Percentiles rank a stretch among this genome's conserved stretches.
These are phyloP conservation scores for Colletotrichum chrysophilum DNA, from an alignment of 2,329 filamentous ascomycete genomes.

Conservation along the genomic window DNA sequence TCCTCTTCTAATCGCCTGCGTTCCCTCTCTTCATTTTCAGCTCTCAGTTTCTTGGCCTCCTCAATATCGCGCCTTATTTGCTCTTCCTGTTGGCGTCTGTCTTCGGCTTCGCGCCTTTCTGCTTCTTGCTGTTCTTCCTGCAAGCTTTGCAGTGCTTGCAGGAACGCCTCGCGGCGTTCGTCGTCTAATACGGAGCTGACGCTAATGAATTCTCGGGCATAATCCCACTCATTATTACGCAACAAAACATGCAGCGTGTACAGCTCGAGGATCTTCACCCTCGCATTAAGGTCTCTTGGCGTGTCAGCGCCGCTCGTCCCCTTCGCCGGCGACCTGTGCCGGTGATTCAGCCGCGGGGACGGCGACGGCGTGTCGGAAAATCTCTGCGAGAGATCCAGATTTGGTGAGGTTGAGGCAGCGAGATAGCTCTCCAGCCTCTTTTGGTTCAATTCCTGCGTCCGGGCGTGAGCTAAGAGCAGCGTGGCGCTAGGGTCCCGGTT, in stretches of 20 bases:
- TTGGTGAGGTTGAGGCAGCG: conserved; percentile 74
- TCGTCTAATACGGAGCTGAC: conserved; percentile 89
- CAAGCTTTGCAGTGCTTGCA: conserved; percentile 82
- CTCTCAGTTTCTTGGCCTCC: conserved; percentile 57
- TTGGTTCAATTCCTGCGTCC: conserved; percentile 83
- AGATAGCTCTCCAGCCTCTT: conserved; percentile 88
- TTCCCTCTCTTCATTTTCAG: conserved; percentile 65
- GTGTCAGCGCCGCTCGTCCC: conserved; percentile 74
- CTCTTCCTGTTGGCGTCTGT: conserved; percentile 60
- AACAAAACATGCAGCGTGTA: conserved; percentile 96
- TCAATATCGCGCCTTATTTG: conserved; percentile 61
- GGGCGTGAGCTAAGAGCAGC: conserved; percentile 87
- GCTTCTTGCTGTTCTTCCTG: conserved; percentile 82
- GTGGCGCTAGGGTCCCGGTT: conserved; percentile 68
- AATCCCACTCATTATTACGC: conserved; percentile 94
- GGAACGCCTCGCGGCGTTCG: conserved; percentile 86
- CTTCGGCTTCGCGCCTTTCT: conserved; percentile 69
- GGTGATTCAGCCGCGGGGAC: conserved; percentile 37
- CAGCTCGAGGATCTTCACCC: conserved; percentile 91
- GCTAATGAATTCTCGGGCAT: conserved; percentile 88
- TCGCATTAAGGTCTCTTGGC: conserved; percentile 80
- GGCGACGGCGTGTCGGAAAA: conserved; percentile 54
- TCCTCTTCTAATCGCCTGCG: conserved; percentile 59
- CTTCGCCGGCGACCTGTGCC: conserved; percentile 51
- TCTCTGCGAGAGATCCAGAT: conserved; percentile 72